Evolutionary conservation across 1,284 basidiomycete genomes (phyloP), one percentile per base, ranked within the genome.

Genomic region (Boletellus deceptivus): DNA sequence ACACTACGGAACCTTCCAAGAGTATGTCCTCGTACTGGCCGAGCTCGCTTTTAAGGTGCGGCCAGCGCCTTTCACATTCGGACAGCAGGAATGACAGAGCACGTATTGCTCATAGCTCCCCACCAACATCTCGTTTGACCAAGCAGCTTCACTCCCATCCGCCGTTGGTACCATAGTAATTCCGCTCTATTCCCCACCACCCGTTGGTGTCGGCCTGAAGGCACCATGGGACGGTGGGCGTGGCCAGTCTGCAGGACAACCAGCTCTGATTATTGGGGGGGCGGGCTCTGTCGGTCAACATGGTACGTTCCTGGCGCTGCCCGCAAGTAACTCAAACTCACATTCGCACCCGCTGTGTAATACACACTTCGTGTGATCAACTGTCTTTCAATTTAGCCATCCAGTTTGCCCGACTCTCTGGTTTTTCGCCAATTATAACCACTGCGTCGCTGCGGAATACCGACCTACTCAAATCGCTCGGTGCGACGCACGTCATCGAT

Each of bases 211-310:
- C 1, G 59, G 56, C 10, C 47, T 62, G 40, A 58, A 55, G 42
- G 58, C 57, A 18, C 63, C 59, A 18, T 67, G 63, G 59, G 59
- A 60, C 33, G 57, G 54, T 18, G 62, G 61, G 2, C 50, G 61
- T 0, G 55, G 36, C 25, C 37, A 53, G 4, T 65, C 62, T 40
- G 46, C 55, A 22, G 55, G 60, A 24, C 58, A 65, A 46, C 58
- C 71, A 4, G 51, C 65, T 18, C 45, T 75, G 17, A 58, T 75
- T n/a, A 49, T 74, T 20, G 71, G 70, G 16, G 74, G 73, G 4
- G 58, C 69, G 7, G 56, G 60, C 9, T 66, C 65, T 14, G 67
- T 73, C 17, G 73, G 74, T 4, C 63, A 70, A 57, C 72, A 61
- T 34, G 59, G 67, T 68, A 11, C 25, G 65, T 53, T 31, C 29